Evolutionary conservation across 257 asterid species (phyloP), one percentile per base, ranked within the genome.

Genomic region (Gentiana macrophylla): DNA sequence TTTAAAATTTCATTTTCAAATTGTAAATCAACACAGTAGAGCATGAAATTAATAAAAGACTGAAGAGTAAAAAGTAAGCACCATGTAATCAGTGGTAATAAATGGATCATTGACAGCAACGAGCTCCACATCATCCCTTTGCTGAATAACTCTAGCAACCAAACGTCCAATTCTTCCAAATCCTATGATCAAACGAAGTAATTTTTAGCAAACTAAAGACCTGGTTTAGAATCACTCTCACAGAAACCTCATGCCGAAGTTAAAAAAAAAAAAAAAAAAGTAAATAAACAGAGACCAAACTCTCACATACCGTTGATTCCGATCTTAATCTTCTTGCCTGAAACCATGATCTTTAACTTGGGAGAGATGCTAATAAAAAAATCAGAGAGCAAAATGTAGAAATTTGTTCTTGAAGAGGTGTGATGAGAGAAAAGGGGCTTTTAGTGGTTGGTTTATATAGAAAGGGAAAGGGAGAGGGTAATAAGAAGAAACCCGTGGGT

Each of bases 111-210:
- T 89, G 11, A 89, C 86, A 37, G 95, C 95, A 63, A 89, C 95
- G 53, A 89, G 94, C 60, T 89, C 97, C 6, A 79, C 78, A 67
- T 89, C 95, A 38, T 83, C 91, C 50, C 97, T 86, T 60, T 79
- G 95, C 32, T 83, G 76, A 49, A 89, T 78, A 51, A 88, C 94
- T 70, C 97, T 83, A 0, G 94, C 95, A 3, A 88, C 97, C 91
- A 88, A 83, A 61, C 94, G 94, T 2, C 95, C 97, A 61, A 86
- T 86, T 61, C 97, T 89, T 69, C 97, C 97, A 46, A 89, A 89
- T 35, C 97, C 95, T 89, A 61, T 1, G 12, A n/a, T 3, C 55
- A 63, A 58, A 24, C 24, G 24, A 24, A 24, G 24, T 24, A 24
- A 24, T 24, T 24, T 24, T 24, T 37, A 8, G 32, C 50, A 54